Evolutionary conservation across 129 eudicot species (phyloP), one percentile per base, ranked within the genome.

Genomic region (Helianthus annuus): DNA sequence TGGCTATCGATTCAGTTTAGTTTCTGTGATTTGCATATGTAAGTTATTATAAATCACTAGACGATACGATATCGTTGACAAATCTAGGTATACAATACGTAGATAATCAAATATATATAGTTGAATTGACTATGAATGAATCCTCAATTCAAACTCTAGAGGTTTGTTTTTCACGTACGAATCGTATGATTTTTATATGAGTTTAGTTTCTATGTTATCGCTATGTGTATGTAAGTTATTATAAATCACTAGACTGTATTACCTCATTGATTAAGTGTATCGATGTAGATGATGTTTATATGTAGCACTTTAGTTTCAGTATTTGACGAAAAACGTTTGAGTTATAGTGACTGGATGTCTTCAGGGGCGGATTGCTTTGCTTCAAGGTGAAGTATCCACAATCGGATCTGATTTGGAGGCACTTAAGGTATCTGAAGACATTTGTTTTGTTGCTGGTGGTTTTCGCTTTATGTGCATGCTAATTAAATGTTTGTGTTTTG

Each of bases 71-170:
- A 19, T 19, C 22, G 22, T 19, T 19, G 22, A 19, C 0, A 19
- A 19, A 19, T 19, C 22, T 19, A 19, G 32, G 32, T 27, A 27
- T 27, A 27, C 32, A 27, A 0, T 2, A 19, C 0, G 22, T 1
- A 27, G 32, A 27, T 27, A 19, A 27, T 27, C 32, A 27, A 27
- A 1, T 27, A 19, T 27, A 27, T 27, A 27, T 27, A 71, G 92
- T 92, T 74, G 93, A 88, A 85, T 55, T 84, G 63, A 69, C 91
- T 29, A 79, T 86, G 73, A 81, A 29, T 48, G 97, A 86, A 54
- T 79, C 92, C 48, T 88, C 96, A 5, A 73, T 88, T 55, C 92
- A 84, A 84, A 65, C 91, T 79, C 80, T 88, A 59, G 90, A 86
- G 97, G 97, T 88, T 68, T 52, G 15, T 1, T 64, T 76, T 4